Evolutionary conservation across 257 asterid species (phyloP).

Genomic region (Datura wrightii): DNA sequence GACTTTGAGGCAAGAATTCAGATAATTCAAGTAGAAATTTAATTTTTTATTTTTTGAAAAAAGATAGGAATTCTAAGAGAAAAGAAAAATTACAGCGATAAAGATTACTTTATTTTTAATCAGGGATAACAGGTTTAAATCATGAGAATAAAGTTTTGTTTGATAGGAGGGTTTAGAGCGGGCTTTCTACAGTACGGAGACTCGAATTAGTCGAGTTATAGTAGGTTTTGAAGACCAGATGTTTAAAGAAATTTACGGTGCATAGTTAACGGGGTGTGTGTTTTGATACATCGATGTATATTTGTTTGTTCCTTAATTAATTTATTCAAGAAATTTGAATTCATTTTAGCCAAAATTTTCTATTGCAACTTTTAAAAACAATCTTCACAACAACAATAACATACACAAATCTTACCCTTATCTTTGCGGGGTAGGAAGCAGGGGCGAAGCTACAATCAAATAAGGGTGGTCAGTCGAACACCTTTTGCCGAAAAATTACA

Average conservation of each 20-base stretch:
- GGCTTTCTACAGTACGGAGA: too few species aligned
- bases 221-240: too few species aligned
- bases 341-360: not conserved
- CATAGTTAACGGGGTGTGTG: not conserved
- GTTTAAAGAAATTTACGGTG: not conserved
- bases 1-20: conserved; percentile 37
- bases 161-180: too few species aligned
- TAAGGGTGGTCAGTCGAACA: too few species aligned
- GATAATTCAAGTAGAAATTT: conserved; percentile 29
- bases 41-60: not conserved
- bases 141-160: too few species aligned
- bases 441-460: too few species aligned
- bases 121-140: too few species aligned
- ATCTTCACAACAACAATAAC: not conserved
- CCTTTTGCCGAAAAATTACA: too few species aligned
- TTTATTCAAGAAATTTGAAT: not conserved
- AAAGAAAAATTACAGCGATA: not conserved
- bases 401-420: too few species aligned
- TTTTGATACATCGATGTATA: not conserved
- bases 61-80: not conserved
- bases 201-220: too few species aligned
- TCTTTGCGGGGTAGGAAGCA: too few species aligned
- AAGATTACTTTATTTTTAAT: not conserved
- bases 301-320: conserved; percentile 5
- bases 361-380: not conserved